Percentiles rank a stretch among this genome's conserved stretches.
Evolutionary conservation across 2,329 filamentous ascomycete species (phyloP).

Genomic region (Lachnellula suecica): DNA sequence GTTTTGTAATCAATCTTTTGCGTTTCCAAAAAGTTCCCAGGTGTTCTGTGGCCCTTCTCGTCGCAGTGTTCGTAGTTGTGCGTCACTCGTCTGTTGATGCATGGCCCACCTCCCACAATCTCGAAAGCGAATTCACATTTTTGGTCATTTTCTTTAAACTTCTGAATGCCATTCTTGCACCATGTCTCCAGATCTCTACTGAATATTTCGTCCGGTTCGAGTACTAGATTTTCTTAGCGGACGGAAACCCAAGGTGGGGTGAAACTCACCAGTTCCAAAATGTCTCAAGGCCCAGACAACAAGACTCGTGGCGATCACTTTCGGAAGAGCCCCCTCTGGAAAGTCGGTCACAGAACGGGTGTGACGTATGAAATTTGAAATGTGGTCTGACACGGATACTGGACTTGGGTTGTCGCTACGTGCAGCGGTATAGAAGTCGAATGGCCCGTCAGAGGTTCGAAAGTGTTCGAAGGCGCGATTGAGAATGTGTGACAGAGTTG

Average conservation of each 20-base stretch:
- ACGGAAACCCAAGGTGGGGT: too few relatives aligned
- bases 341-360: neutral
- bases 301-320: conserved; percentile 1
- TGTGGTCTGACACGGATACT: conserved; percentile 13
- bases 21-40: conserved; percentile 1
- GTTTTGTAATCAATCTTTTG: neutral
- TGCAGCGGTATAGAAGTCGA: conserved; percentile 20
- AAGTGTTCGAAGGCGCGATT: conserved; percentile 21
- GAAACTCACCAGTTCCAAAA: conserved; percentile 7
- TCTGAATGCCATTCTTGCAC: conserved; percentile 4
- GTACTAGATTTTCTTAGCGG: too few relatives aligned
- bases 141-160: conserved; percentile 3
- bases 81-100: conserved; percentile 5
- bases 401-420: conserved; percentile 20
- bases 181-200: conserved; percentile 2
- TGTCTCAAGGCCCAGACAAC: conserved; percentile 8
- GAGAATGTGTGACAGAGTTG: conserved; percentile 19
- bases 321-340: conserved; percentile 1
- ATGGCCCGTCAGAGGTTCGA: conserved; percentile 15
- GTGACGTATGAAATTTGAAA: conserved; percentile 21
- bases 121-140: neutral
- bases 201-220: conserved; percentile 8
- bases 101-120: neutral
- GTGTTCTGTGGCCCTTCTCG: conserved; percentile 4
- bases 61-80: conserved; percentile 9